Evolutionary conservation across 2,329 filamentous ascomycete species (phyloP), one percentile per base, ranked within the genome.

Genomic region (Tolypocladium tropicale): DNA sequence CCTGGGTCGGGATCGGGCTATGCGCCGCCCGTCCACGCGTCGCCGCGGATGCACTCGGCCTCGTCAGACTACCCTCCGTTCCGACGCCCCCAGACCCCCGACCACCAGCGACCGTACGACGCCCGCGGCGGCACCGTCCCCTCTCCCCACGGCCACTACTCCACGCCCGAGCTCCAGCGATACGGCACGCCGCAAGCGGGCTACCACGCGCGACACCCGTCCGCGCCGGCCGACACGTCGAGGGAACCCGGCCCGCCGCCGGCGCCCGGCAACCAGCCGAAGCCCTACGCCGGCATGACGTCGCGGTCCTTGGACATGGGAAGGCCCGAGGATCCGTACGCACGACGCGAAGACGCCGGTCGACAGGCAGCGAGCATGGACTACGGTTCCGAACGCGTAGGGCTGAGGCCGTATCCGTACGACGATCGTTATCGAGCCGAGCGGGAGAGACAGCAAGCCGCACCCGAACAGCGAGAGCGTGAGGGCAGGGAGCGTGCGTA

Each of bases 61-160:
- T 74, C 78, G 0, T 70, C 81, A 58, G 85, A 88, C 21, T 86
- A 87, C 58, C 74, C 73, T 53, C 77, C 79, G 6, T 86, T 81
- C 67, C 78, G 85, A 59, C 78, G 86, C 58, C 87, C 87, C 2
- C 84, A 88, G 57, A 90, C 87, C 0, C 88, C 88, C n/a, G 87
- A 90, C 49, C 83, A 85, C 58, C 75, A 78, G 51, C 78, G 81
- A 63, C 73, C 74, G 55, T 82, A 83, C 71, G 76, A 76, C 59
- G 72, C 71, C 41, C 72, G 79, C 63, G 73, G 71, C 28, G 70
- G 71, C 59, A 65, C 72, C 3, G 75, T 74, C 18, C 75, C 73
- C 5, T 81, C 80, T 16, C 78, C 79, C 6, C 72, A 78, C 61
- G 73, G 72, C 55, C 68, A 74, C 41, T 81, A 80, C 60, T 74